Evolutionary conservation across 2,329 filamentous ascomycete species (phyloP), one percentile per base, ranked within the genome.

Genomic region (Aspergillus alliaceus): DNA sequence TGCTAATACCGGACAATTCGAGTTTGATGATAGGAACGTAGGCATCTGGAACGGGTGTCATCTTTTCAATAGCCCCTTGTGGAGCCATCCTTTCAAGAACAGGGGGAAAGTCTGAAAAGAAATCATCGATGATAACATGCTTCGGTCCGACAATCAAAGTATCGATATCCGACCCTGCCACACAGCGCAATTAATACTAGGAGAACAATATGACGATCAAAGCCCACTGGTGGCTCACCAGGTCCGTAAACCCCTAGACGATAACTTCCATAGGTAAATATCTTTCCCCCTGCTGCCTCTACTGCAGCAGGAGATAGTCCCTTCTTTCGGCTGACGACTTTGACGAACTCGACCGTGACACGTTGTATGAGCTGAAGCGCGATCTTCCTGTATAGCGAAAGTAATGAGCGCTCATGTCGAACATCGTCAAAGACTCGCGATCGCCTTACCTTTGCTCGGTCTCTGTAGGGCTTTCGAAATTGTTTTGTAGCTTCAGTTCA

Each of bases 21-120:
- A 98, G 90, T 73, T 97, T 98, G 80, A 99, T 98, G 72, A 99
- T 96, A 48, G 95, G 95, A 7, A 98, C 93, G 69, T 91, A 96
- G 4, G 93, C 91, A 69, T 96, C 93, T 48, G 88, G 88, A 35
- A 99, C 95, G 0, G 89, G 86, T 2, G 90, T 88, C 67, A 97
- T 82, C 71, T 96, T 91, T 59, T 90, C 89, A 66, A 98, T 91
- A 58, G 92, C 83, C n/a, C 87, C 90, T 35, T 86, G 79, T 8
- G 89, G 86, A 1, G 90, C 87, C 84, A 95, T 88, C 64, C 88
- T 82, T 65, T 88, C 79, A 49, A 99, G 84, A 48, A 96, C 79
- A 20, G 85, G 80, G n/a, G 93, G 93, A 66, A 97, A 97, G 66
- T 90, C 82, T 52, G 90, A 80, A 79, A 99, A 99, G 79, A 96